Evolutionary conservation across 2,329 filamentous ascomycete species (phyloP), one percentile per base, ranked within the genome.

Genomic region (Aplosporella prunicola): DNA sequence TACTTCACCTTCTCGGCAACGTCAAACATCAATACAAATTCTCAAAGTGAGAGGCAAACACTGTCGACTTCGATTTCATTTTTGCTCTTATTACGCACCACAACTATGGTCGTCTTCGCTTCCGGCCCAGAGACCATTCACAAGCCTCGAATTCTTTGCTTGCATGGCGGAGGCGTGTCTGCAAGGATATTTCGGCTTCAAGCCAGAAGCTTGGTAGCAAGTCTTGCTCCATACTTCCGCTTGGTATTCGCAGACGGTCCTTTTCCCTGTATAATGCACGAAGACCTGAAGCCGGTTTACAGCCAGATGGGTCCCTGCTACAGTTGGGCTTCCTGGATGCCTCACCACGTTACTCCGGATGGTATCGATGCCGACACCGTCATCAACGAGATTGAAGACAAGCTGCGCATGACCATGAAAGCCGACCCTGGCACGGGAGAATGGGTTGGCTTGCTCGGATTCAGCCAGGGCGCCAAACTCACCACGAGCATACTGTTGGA

Each of bases 121-220:
- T n/a, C n/a, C n/a, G n/a, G n/a, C n/a, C n/a, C n/a, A n/a, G n/a
- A n/a, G n/a, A n/a, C n/a, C n/a, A n/a, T 67, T 24, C 42, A 54
- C 42, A 63, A 69, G 20, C 81, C 81, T 2, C 78, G 82, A 41
- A 76, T 88, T 47, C 77, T 88, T 47, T 87, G 81, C 60, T 74
- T 88, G 11, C 82, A 88, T 57, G 82, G 82, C 53, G 82, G 82
- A 49, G 82, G 82, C 43, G 76, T 78, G 45, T 86, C 82, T 51
- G 77, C 71, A 10, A 52, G 67, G 25, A 74, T 86, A 55, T 87
- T 87, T 63, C 63, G 69, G 43, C 56, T 71, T 9, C 82, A 88
- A 61, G 75, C 76, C 48, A 80, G 82, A 43, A 63, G 63, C 5
- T 56, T 76, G 4, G 61, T 64, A 36, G 51, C 55, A 28, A 51